Conservation (phyloP, 1,139 yeast species). For the Trichomonascaceae sp. region DNA sequence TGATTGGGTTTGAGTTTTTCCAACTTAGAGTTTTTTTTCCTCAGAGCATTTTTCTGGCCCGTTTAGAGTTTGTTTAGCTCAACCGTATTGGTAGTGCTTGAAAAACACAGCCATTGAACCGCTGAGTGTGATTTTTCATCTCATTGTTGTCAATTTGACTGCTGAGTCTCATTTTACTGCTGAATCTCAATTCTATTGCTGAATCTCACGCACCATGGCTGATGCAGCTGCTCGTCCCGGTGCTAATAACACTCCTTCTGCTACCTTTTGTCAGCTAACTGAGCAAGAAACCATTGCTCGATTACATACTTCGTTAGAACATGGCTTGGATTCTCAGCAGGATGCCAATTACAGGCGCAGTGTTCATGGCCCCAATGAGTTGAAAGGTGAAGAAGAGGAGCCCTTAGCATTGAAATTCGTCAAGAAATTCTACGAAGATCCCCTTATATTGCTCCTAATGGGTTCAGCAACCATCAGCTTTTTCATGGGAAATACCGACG, state of each 20-base stretch:
- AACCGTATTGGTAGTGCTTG: not conserved
- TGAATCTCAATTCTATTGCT: no score
- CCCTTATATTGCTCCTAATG: constrained; percentile 74
- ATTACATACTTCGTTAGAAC: constrained; percentile 50
- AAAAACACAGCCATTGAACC: not conserved
- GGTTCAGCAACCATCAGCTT: constrained; percentile 84
- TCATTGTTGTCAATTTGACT: no score
- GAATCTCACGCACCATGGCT: not conserved
- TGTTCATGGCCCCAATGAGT: constrained; percentile 72
- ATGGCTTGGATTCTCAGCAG: constrained; percentile 60
- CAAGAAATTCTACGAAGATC: constrained; percentile 79
- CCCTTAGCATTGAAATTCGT: constrained; percentile 61
- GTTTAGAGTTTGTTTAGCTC: not conserved
- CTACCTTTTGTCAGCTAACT: constrained; percentile 50
- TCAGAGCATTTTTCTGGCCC: not conserved
- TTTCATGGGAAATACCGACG: constrained; percentile 89
- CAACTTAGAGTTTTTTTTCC: not conserved
- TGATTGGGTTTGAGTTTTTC: not conserved
- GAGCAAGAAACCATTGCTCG: constrained; percentile 56
- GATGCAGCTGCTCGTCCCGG: not conserved
- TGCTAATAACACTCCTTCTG: constrained; percentile 35
- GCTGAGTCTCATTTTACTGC: not conserved
- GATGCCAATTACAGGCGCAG: constrained; percentile 68
- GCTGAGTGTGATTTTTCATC: not conserved
- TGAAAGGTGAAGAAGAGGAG: constrained; percentile 70